Evolutionary conservation across 148 eudicot species (phyloP).

Genomic region (Fallopia convolvulus): DNA sequence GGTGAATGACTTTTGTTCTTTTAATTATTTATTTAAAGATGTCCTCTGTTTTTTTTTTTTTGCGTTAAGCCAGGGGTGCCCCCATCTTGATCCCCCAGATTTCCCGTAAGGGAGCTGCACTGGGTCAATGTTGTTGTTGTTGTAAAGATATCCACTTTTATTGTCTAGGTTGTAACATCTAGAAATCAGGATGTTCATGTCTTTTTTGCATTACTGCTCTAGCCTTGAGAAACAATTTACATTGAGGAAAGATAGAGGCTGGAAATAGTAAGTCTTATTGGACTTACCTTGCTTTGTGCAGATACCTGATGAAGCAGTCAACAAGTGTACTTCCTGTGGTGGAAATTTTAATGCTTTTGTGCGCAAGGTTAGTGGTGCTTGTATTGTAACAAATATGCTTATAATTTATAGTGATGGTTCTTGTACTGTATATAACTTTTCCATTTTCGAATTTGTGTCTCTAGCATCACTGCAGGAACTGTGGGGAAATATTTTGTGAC

Average conservation of each 20-base stretch:
- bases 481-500: conserved; percentile 79
- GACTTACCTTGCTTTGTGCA: conserved; percentile 12
- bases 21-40: background rate
- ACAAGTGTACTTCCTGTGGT: conserved; percentile 76
- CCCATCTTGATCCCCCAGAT: too few species aligned
- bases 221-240: background rate
- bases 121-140: too few species aligned
- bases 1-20: background rate
- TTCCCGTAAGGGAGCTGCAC: too few species aligned
- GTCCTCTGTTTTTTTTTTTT: too few species aligned
- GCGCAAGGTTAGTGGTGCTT: conserved; percentile 45
- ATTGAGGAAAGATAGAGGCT: background rate
- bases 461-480: conserved; percentile 83
- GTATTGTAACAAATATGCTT: background rate
- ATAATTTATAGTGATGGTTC: conserved; percentile 4
- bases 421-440: background rate
- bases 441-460: conserved; percentile 2
- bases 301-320: conserved; percentile 92
- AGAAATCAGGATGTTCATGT: background rate
- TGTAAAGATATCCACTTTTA: background rate
- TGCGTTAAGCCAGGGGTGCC: too few species aligned
- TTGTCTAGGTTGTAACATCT: background rate
- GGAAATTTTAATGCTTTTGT: conserved; percentile 65
- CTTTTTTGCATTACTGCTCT: background rate
- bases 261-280: background rate